Evolutionary conservation across 306 rosid genomes (phyloP), one percentile per base, ranked within the genome.

Genomic region (Dalbergia oliveri): DNA sequence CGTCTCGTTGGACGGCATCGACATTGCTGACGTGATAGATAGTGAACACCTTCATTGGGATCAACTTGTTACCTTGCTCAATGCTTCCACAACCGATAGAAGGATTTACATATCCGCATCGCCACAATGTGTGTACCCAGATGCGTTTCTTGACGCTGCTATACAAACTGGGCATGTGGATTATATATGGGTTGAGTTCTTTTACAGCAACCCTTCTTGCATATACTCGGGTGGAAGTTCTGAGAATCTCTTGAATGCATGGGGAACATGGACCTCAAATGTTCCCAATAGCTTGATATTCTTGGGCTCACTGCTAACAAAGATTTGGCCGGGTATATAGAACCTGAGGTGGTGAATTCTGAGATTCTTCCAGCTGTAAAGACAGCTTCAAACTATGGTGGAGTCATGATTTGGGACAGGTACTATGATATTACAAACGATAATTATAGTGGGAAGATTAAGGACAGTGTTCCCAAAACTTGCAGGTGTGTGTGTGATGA

Each of bases 111-210:
- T n/a, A n/a, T n/a, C n/a, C n/a, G n/a, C n/a, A n/a, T n/a, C n/a
- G n/a, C n/a, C n/a, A n/a, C n/a, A n/a, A n/a, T n/a, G n/a, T n/a
- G n/a, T n/a, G n/a, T n/a, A n/a, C n/a, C n/a, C n/a, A n/a, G n/a
- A n/a, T n/a, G n/a, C n/a, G n/a, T n/a, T n/a, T n/a, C n/a, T n/a
- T n/a, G n/a, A n/a, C n/a, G n/a, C n/a, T n/a, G n/a, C n/a, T n/a
- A n/a, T n/a, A n/a, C n/a, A n/a, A n/a, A n/a, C n/a, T n/a, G n/a
- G n/a, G n/a, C n/a, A n/a, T n/a, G 75, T 90, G 2, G 90, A 90
- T 44, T 85, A 67, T 13, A 81, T 88, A 2, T 88, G 90, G 90
- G 89, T 89, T 12, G 84, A 83, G 58, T 89, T 84, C 80, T 91
- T 76, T 80, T 79, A 88, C 87, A 68, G 83, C 14, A 3, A 71